Evolutionary conservation across 305 asterid species (phyloP), one percentile per base, ranked within the genome.

Genomic region (Solanum aculeatissimum): DNA sequence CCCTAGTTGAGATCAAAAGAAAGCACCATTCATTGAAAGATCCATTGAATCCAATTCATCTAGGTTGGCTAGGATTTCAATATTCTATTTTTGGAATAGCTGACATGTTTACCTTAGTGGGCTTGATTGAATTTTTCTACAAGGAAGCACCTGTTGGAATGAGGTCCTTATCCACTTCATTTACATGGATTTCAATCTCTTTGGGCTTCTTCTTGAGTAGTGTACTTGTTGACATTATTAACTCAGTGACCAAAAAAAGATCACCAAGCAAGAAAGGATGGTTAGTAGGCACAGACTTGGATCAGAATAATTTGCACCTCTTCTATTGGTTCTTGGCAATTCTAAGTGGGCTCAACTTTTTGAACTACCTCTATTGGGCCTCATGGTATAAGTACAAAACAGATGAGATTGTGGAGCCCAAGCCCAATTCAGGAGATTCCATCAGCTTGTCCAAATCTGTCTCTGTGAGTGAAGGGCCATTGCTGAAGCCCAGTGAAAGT

Each of bases 71-170:
- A 12, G 83, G 92, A 0, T 90, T 92, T 23, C 98, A 95, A 80
- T 95, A 86, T 5, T 91, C 91, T 0, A 88, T 93, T 55, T 92
- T 95, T 5, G 98, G 98, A 12, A 89, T 95, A 1, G 98, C 98
- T 0, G 98, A 95, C 75, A 93, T 95, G 97, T 95, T 95, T 51
- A 92, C 97, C 0, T 90, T 94, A 0, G 97, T 93, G 23, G 98
- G 98, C 9, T 66, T 92, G 66, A 87, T 92, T 14, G 98, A 94
- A 66, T 94, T 94, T 80, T 94, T 85, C 89, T 94, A 94, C 87
- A 92, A 87, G 85, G 98, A 94, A 83, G 95, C 98, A 6, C 98
- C 98, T 0, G 80, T 65, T 0, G 94, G 96, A 27, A 94, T 94
- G 98, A 90, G 92, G 87, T 93, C 98, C 0, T 91, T 94, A 6